Base-by-base conservation (phyloP, 2,329 filamentous ascomycete species). In the Chrysoporthe austroafricana region DNA sequence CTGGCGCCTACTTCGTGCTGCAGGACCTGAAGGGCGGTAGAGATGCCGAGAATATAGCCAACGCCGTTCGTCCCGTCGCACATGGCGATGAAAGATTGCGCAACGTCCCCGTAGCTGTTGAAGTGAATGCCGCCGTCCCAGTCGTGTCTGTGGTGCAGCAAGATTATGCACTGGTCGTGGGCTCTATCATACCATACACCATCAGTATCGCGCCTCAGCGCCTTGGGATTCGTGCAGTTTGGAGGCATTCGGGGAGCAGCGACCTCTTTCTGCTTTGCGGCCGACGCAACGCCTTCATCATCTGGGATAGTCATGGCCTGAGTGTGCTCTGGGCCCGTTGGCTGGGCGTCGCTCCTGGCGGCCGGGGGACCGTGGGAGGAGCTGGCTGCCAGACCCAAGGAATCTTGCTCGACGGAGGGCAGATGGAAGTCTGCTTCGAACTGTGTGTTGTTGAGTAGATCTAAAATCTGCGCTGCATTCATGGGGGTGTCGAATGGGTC, bases 61-160 rank as follows among this genome's bases (percentile, higher is more conserved):
- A 36, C 36, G 3, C 57, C 65, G 5, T 62, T 16, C 18, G 13
- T 16, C 50, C 13, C 21, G 16, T 34, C 4, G 32, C 39, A 4
- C 62, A 58, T 59, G 21, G n/a, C n/a, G 14, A 36, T 2, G 52
- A 68, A 39, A 62, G 34, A 50, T 32, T 57, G 21, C 1, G 7
- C 16, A 44, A 59, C 34, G 46, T 18, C 8, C 9, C 11, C 0
- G 3, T 44, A 43, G 59, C 18, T 34, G 36, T 13, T 21, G 66
- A 70, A 70, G 34, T 56, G 36, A 7, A 70, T 43, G 18, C 66
- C 62, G 8, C 68, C 63, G 46, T 57, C 59, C 32, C 36, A 43
- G 39, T 65, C 63, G 68, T 70, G 68, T 18, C 66, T 59, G 66
- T 70, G 68, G 36, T 44, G 42, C 42, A 43, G n/a, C 4, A 13